Conservation (phyloP, 31 red algal species). For the Asparagopsis taxiformis region DNA sequence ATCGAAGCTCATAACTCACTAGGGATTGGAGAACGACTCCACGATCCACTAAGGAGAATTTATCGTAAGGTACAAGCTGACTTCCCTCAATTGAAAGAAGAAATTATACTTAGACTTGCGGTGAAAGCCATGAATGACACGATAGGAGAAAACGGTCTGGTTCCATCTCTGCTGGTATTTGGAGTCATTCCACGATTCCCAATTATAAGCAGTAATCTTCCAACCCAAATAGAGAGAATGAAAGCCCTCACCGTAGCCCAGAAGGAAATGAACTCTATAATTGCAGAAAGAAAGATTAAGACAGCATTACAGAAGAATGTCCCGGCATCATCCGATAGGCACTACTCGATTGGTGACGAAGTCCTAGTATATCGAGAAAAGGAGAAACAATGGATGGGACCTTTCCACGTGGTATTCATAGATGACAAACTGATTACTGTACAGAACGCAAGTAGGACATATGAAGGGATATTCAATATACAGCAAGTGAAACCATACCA, state of each 20-base stretch:
- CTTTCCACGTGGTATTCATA: background rate
- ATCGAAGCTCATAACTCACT: slow-evolving; percentile 31
- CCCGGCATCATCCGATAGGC: background rate
- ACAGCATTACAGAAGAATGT: slow-evolving; percentile 5
- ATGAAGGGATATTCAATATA: background rate
- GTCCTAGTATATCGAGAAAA: slow-evolving; percentile 16
- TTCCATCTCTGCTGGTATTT: slow-evolving; percentile 20
- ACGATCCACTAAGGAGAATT: slow-evolving; percentile 11
- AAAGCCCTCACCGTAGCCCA: background rate
- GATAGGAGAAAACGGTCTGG: slow-evolving; percentile 1
- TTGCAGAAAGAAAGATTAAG: background rate
- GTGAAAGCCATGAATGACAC: slow-evolving; percentile 27
- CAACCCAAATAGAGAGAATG: slow-evolving; percentile 14
- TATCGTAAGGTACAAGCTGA: slow-evolving; percentile 1
- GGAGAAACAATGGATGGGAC: slow-evolving; percentile 3
- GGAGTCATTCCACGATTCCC: slow-evolving; percentile 19
- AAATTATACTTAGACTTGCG: background rate
- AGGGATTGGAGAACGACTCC: slow-evolving; percentile 19
- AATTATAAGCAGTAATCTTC: background rate
- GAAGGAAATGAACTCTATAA: background rate
- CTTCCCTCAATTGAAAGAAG: background rate
- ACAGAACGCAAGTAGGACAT: background rate
- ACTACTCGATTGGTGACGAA: background rate
- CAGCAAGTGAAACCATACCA: background rate
- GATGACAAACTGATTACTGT: background rate